phyloP scores from a whole-genome alignment of 805 yeast genomes.

The Metschnikowia rubicola region DNA sequence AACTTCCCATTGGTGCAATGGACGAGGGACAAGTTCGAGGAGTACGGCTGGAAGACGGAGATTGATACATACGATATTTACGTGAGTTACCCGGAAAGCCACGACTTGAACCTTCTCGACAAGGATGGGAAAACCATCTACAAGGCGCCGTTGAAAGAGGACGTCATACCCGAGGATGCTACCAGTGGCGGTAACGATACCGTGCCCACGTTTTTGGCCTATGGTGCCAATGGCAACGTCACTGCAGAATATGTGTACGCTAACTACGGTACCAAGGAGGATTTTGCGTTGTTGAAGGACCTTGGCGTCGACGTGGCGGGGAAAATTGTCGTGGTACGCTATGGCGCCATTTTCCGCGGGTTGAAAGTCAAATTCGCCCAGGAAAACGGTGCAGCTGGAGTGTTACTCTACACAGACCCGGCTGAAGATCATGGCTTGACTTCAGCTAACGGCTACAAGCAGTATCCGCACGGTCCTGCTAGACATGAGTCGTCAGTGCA shows the following conservation, averaged over 20 bases:
- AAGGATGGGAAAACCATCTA: slow-evolving; percentile 35
- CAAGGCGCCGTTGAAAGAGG: slow-evolving; percentile 52
- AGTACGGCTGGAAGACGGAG: slow-evolving; percentile 51
- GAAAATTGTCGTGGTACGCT: slow-evolving; percentile 59
- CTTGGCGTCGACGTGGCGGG: slow-evolving; percentile 44
- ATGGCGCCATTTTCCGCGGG: slow-evolving; percentile 50
- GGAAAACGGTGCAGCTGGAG: slow-evolving; percentile 58
- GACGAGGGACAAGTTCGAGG: slow-evolving; percentile 53
- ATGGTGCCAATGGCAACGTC: slow-evolving; percentile 62
- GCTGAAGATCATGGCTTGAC: slow-evolving; percentile 59
- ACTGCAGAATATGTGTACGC: slow-evolving; percentile 54
- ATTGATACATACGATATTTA: slow-evolving; percentile 57
- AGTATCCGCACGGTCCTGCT: slow-evolving; percentile 65
- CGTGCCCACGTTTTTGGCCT: slow-evolving; percentile 62
- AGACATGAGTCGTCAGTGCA: slow-evolving; percentile 59
- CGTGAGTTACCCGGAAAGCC: slow-evolving; percentile 50
- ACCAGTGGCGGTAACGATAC: slow-evolving; percentile 38
- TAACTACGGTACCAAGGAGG: slow-evolving; percentile 57
- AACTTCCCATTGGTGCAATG: slow-evolving; percentile 46
- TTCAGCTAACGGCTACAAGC: slow-evolving; percentile 49
- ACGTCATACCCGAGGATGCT: slow-evolving; percentile 37
- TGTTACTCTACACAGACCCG: slow-evolving; percentile 64
- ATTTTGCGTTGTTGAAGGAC: slow-evolving; percentile 43
- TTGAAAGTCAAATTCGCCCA: slow-evolving; percentile 61
- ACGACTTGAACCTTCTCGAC: slow-evolving; percentile 40